phyloP scores from a whole-genome alignment of 1,139 yeast species.

The Pichiaceae sp. region DNA sequence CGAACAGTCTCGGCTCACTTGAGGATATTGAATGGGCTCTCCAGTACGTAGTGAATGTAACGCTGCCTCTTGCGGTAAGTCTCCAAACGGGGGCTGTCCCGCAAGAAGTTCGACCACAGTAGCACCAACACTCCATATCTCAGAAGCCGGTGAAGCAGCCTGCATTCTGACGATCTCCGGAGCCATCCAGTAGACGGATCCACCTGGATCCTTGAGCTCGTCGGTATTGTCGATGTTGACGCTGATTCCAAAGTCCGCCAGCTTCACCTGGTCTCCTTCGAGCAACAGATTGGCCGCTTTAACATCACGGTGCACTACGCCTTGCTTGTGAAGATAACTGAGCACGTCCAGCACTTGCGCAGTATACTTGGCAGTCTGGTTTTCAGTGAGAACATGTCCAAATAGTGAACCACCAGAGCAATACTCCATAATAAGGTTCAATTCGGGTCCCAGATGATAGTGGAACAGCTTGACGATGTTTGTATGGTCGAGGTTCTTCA shows the following conservation, averaged over 20 bases:
- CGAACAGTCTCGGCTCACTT: constrained; percentile 39
- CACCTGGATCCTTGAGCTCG: constrained; percentile 32
- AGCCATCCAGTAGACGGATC: constrained; percentile 87
- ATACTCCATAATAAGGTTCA: constrained; percentile 71
- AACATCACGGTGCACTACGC: constrained; percentile 71
- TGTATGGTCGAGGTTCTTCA: constrained; percentile 73
- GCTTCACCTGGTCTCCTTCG: constrained; percentile 48
- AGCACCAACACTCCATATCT: constrained; percentile 93
- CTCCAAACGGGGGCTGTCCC: constrained; percentile 82
- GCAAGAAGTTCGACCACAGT: constrained; percentile 82
- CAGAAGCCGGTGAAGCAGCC: constrained; percentile 84
- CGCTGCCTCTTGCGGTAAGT: constrained; percentile 77
- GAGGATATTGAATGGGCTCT: constrained; percentile 72
- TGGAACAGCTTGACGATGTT: constrained; percentile 90
- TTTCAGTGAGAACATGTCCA: constrained; percentile 51
- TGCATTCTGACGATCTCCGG: constrained; percentile 72
- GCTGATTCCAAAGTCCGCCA: constrained; percentile 80
- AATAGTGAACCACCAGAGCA: constrained; percentile 79
- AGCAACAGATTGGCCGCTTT: constrained; percentile 72
- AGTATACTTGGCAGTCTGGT: constrained; percentile 50
- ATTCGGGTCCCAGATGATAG: constrained; percentile 60
- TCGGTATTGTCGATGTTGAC: constrained; percentile 27
- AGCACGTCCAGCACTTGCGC: constrained; percentile 71
- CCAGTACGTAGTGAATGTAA: constrained; percentile 90
- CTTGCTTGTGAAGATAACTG: constrained; percentile 57